These are phyloP conservation scores for Chlamydomonas sp. DNA, from an alignment of 139 green algal genomes.

Conservation along the genomic window DNA sequence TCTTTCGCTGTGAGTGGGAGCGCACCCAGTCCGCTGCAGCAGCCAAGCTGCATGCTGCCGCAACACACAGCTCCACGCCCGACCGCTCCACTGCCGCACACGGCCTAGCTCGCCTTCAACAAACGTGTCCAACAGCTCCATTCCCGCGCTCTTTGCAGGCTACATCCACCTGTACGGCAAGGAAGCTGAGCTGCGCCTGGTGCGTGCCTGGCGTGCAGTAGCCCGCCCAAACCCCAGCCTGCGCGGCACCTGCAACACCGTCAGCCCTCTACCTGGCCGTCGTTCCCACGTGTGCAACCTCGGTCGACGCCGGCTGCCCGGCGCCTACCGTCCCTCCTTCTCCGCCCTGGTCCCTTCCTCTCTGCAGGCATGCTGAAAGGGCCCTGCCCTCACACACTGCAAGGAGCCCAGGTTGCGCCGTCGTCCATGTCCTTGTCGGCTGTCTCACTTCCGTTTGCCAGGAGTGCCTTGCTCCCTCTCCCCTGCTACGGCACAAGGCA, in stretches of 20 bases:
- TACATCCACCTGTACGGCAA: slow-evolving; percentile 61
- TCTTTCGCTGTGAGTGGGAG: slow-evolving; percentile 58
- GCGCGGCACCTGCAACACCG: no score
- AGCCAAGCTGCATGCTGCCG: neutral
- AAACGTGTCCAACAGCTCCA: neutral
- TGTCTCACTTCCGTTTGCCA: neutral
- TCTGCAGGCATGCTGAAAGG: neutral
- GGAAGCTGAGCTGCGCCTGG: slow-evolving; percentile 55
- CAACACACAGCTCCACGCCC: neutral
- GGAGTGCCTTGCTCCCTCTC: neutral
- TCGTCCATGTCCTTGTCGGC: no score
- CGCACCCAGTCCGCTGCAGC: no score
- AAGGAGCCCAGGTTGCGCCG: no score
- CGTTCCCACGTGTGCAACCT: neutral
- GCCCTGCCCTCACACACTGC: no score
- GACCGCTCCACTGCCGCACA: neutral
- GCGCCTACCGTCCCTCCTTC: neutral
- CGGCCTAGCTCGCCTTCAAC: neutral
- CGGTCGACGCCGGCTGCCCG: neutral
- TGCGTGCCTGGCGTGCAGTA: slow-evolving; percentile 7
- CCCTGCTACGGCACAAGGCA: neutral
- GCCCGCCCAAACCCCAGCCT: neutral
- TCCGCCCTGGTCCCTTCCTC: neutral
- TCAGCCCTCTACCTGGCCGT: neutral
- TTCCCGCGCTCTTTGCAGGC: slow-evolving; percentile 10